Evolutionary conservation across 129 eudicot genomes (phyloP).

Genomic region (Glebionis coronaria): DNA sequence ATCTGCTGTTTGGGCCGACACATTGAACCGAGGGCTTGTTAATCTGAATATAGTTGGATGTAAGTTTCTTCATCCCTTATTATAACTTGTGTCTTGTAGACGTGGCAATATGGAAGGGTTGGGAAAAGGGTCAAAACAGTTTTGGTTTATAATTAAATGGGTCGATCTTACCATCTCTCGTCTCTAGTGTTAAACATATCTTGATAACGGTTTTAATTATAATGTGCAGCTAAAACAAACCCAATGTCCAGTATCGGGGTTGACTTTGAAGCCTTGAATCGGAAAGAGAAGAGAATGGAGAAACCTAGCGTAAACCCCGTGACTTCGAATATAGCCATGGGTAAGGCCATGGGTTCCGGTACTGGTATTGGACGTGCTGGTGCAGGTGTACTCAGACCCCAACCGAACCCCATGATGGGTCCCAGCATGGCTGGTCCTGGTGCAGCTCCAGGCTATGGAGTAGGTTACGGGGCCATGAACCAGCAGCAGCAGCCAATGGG

Average conservation of each 20-base stretch:
- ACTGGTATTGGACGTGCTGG: constrained; percentile 94
- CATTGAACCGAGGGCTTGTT: constrained; percentile 96
- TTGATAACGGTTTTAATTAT: not conserved
- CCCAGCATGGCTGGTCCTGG: constrained; percentile 60
- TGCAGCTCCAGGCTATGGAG: constrained; percentile 33
- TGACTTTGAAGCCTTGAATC: constrained; percentile 90
- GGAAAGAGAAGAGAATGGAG: constrained; percentile 95
- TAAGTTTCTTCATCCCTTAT: constrained; percentile 37
- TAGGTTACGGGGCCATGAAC: constrained; percentile 50
- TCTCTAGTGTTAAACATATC: not conserved
- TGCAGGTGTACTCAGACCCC: constrained; percentile 64
- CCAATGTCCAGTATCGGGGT: constrained; percentile 84
- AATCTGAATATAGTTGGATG: constrained; percentile 92
- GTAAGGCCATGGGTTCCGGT: constrained; percentile 99
- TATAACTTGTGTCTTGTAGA: not conserved
- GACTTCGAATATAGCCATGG: constrained; percentile 71
- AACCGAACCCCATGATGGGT: constrained; percentile 66
- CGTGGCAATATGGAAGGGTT: not conserved
- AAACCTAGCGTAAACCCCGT: constrained; percentile 59
- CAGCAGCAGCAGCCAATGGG: constrained; percentile 59
- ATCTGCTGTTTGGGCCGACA: constrained; percentile 94
- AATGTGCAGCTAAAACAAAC: constrained; percentile 82
- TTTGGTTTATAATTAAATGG: not conserved
- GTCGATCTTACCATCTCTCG: not conserved
- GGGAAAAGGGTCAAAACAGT: not conserved